Conservation (phyloP, 805 yeast species). For the Myxozyma neglecta region DNA sequence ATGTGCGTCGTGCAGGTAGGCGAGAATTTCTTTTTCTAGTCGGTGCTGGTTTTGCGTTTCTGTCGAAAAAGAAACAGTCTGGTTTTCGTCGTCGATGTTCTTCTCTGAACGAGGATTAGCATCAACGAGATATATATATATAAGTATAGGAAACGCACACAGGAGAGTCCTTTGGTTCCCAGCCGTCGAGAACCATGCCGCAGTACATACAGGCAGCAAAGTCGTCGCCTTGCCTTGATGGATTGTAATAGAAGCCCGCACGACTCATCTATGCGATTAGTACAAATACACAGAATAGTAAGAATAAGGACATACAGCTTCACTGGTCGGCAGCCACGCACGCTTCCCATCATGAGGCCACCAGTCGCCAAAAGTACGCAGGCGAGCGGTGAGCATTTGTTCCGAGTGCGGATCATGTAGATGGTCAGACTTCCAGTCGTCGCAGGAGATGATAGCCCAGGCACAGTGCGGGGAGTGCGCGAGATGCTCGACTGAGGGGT, state of each 20-base stretch:
- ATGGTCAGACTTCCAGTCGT: constrained; percentile 33
- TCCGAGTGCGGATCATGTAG: constrained; percentile 35
- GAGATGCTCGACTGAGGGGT: constrained; percentile 53
- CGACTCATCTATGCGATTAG: constrained; percentile 45
- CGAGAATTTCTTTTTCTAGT: constrained; percentile 13
- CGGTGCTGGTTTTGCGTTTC: constrained; percentile 10
- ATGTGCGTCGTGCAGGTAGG: constrained; percentile 6
- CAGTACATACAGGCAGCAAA: constrained; percentile 66
- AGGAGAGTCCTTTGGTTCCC: constrained; percentile 70
- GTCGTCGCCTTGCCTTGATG: constrained; percentile 50
- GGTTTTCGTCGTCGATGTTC: constrained; percentile 55
- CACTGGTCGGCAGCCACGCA: constrained; percentile 45
- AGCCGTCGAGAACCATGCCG: constrained; percentile 62
- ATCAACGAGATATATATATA: neutral
- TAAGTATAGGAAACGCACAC: constrained; percentile 29
- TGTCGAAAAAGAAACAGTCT: constrained; percentile 46
- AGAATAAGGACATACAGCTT: constrained; percentile 25
- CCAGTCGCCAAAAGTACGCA: constrained; percentile 41
- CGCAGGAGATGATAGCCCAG: constrained; percentile 37
- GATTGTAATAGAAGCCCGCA: constrained; percentile 65
- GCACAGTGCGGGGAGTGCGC: constrained; percentile 42
- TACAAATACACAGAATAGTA: neutral
- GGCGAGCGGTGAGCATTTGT: constrained; percentile 31
- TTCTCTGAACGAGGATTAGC: constrained; percentile 22
- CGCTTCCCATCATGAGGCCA: constrained; percentile 52